phyloP scores from a whole-genome alignment of 2,329 filamentous ascomycete genomes.

The Ophiostoma sp. region DNA sequence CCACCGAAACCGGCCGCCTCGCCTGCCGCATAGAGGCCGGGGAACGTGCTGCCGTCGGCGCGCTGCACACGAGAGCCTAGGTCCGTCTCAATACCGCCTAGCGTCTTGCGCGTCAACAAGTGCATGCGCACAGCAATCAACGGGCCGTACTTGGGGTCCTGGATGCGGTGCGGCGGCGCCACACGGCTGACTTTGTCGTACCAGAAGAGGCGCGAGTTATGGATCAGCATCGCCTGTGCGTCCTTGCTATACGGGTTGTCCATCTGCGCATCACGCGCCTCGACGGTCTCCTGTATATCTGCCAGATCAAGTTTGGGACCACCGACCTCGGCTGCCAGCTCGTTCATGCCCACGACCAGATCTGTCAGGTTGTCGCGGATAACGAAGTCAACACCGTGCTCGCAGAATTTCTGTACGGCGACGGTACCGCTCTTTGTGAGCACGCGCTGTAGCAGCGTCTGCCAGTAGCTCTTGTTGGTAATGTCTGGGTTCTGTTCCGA shows the following conservation, averaged over 20 bases:
- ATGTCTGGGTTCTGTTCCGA: slow-evolving; percentile 65
- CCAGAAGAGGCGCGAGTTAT: slow-evolving; percentile 58
- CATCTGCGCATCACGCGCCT: slow-evolving; percentile 57
- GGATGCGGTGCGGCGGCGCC: slow-evolving; percentile 53
- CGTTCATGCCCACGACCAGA: slow-evolving; percentile 60
- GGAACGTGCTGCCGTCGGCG: slow-evolving; percentile 50
- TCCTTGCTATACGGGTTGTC: slow-evolving; percentile 60
- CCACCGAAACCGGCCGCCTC: slow-evolving; percentile 63
- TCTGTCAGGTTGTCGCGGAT: slow-evolving; percentile 57
- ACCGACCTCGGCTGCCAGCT: slow-evolving; percentile 47
- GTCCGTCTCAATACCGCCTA: slow-evolving; percentile 62
- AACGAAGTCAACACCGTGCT: slow-evolving; percentile 60
- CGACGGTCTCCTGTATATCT: slow-evolving; percentile 48
- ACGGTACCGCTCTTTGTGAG: slow-evolving; percentile 54
- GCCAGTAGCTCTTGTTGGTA: slow-evolving; percentile 57
- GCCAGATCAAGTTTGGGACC: slow-evolving; percentile 51
- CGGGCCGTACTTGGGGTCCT: slow-evolving; percentile 57
- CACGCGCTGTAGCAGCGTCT: slow-evolving; percentile 51
- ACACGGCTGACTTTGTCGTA: slow-evolving; percentile 54
- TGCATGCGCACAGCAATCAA: slow-evolving; percentile 63
- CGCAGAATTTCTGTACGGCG: slow-evolving; percentile 59
- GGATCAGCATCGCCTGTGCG: slow-evolving; percentile 61
- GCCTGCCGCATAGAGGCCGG: slow-evolving; percentile 60
- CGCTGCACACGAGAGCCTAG: slow-evolving; percentile 57
- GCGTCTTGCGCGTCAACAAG: slow-evolving; percentile 60